Evolutionary conservation across 768 basidiomycete species (phyloP).

Genomic region (Tylopilus vinaceipallidus): DNA sequence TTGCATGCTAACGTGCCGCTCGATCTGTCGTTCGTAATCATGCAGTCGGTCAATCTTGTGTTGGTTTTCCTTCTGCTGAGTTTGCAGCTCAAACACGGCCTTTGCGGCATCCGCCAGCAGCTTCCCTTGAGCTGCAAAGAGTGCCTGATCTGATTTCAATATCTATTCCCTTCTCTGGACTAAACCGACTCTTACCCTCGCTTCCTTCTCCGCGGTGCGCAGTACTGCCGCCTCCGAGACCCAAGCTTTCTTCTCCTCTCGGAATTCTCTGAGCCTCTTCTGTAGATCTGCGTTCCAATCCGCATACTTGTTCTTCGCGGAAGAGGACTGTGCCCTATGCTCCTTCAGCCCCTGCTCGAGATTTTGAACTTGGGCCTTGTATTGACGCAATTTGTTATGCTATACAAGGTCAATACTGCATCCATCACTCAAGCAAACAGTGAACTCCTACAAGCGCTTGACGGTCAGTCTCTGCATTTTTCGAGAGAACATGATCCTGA

Average conservation of each 20-base stretch:
- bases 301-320: constrained; percentile 72
- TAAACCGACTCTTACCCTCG: constrained; percentile 42
- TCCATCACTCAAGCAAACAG: neutral
- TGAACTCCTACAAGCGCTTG: constrained; percentile 66
- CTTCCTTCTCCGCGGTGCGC: constrained; percentile 69
- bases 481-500: constrained; percentile 67
- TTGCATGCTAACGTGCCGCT: constrained; percentile 75
- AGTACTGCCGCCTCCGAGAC: constrained; percentile 64
- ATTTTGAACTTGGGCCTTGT: constrained; percentile 62
- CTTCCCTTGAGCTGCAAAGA: constrained; percentile 66
- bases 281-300: constrained; percentile 86
- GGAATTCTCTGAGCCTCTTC: constrained; percentile 67
- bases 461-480: constrained; percentile 76
- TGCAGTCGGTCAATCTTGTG: constrained; percentile 78
- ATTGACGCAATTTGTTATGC: constrained; percentile 83
- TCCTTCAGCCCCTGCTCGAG: constrained; percentile 71
- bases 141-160: constrained; percentile 41
- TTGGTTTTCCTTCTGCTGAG: constrained; percentile 71
- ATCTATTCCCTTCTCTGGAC: neutral
- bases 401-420: constrained; percentile 30
- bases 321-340: constrained; percentile 69
- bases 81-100: constrained; percentile 70
- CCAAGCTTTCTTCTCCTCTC: constrained; percentile 82
- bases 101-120: constrained; percentile 66
- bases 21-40: constrained; percentile 87